A percentile compares a stretch with the other conserved stretches of the same genome.
phyloP scores from a whole-genome alignment of 129 eudicot genomes.

The Oenanthe sinensis region DNA sequence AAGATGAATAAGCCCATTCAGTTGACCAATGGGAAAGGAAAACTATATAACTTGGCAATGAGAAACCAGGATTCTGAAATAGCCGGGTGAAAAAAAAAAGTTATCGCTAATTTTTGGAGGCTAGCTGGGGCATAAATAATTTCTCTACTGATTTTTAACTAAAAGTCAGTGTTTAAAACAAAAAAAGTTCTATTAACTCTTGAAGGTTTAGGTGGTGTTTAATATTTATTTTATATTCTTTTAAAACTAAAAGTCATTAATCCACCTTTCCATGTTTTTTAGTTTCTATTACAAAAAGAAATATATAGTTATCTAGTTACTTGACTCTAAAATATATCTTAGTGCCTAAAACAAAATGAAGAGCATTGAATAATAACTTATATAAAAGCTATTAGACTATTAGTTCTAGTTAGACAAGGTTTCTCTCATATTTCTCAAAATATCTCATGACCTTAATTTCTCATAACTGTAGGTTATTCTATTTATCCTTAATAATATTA shows the following conservation, averaged over 20 bases:
- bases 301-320: too few species aligned
- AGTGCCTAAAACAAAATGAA: neutral
- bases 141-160: too few species aligned
- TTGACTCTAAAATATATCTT: neutral
- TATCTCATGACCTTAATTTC: neutral
- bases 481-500: neutral
- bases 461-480: neutral
- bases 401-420: neutral
- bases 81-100: too few species aligned
- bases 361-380: neutral
- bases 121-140: too few species aligned
- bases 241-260: too few species aligned
- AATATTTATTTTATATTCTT: neutral
- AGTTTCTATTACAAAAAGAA: neutral
- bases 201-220: neutral
- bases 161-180: too few species aligned
- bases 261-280: neutral
- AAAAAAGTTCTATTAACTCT: too few species aligned
- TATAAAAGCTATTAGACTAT: neutral
- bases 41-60: too few species aligned
- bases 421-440: neutral
- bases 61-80: too few species aligned
- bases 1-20: neutral
- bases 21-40: neutral
- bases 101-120: too few species aligned